Conservation (phyloP, 306 rosid genomes). For the Dryas octopetala region DNA sequence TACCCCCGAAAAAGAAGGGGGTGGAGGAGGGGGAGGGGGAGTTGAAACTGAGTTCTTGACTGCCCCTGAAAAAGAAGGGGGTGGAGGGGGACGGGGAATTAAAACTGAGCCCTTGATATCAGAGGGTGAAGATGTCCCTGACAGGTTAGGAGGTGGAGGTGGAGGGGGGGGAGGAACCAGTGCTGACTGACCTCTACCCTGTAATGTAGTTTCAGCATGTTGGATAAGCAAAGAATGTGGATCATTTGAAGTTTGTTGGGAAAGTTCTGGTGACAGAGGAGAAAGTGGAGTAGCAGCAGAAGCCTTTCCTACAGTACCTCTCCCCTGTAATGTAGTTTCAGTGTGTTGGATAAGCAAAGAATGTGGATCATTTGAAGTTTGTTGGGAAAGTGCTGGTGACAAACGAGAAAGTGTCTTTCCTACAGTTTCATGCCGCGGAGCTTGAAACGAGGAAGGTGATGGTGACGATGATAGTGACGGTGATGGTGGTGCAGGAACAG, state of each 20-base stretch:
- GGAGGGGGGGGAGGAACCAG: not conserved
- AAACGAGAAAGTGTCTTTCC: slow-evolving; percentile 34
- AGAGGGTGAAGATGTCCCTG: slow-evolving; percentile 28
- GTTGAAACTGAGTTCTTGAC: slow-evolving; percentile 18
- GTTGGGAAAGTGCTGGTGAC: slow-evolving; percentile 19
- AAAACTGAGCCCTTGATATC: slow-evolving; percentile 25
- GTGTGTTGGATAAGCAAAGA: slow-evolving; percentile 19
- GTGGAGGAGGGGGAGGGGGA: slow-evolving; percentile 4
- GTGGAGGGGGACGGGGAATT: slow-evolving; percentile 42
- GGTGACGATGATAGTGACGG: not conserved
- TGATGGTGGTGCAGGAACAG: slow-evolving; percentile 34
- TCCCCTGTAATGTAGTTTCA: slow-evolving; percentile 30
- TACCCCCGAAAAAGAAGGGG: slow-evolving; percentile 16
- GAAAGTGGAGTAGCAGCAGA: slow-evolving; percentile 32
- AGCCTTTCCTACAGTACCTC: slow-evolving; percentile 29
- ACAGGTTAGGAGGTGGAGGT: slow-evolving; percentile 22
- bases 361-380: slow-evolving; percentile 23
- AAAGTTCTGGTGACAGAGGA: slow-evolving; percentile 20
- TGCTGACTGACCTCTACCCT: slow-evolving; percentile 10
- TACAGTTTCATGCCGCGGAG: slow-evolving; percentile 31
- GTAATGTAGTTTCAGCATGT: slow-evolving; percentile 28
- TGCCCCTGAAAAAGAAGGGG: slow-evolving; percentile 26
- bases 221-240: slow-evolving; percentile 21
- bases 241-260: slow-evolving; percentile 26
- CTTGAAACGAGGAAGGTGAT: slow-evolving; percentile 29